Conservation (phyloP, 345 rosid species). For the Salix caprea region DNA sequence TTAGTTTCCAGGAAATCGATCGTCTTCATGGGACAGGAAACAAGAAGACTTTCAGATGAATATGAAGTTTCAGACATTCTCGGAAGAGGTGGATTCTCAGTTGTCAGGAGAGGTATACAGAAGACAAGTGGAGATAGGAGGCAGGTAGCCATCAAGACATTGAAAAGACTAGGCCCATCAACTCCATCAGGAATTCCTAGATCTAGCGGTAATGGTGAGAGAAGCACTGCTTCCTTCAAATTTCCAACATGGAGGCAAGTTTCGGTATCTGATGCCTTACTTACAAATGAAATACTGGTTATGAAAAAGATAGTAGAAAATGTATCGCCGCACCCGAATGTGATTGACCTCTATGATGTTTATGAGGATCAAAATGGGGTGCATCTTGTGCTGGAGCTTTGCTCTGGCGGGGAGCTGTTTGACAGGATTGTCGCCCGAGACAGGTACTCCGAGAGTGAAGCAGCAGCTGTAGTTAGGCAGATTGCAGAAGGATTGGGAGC, state of each 20-base stretch:
- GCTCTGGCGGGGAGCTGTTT: conserved; percentile 58
- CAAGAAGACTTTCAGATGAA: conserved; percentile 43
- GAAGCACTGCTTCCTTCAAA: conserved; percentile 18
- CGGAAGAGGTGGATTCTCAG: conserved; percentile 66
- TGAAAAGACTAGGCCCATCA: conserved; percentile 36
- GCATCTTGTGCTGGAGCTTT: conserved; percentile 58
- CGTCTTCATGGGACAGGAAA: conserved; percentile 44
- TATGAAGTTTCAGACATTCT: conserved; percentile 47
- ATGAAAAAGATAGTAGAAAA: conserved; percentile 60
- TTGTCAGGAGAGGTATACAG: conserved; percentile 48
- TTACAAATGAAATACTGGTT: conserved; percentile 59
- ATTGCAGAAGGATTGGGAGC: conserved; percentile 50
- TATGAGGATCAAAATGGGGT: conserved; percentile 58
- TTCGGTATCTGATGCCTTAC: conserved; percentile 50
- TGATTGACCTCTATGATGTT: conserved; percentile 57
- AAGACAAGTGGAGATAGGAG: conserved; percentile 25
- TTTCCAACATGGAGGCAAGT: conserved; percentile 45
- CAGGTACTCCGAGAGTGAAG: conserved; percentile 40
- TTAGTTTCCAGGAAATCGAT: neutral
- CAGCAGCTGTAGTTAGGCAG: conserved; percentile 54
- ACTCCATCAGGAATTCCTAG: conserved; percentile 12
- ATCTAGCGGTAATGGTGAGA: neutral
- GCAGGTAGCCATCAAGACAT: conserved; percentile 53
- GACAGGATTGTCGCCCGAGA: conserved; percentile 49
- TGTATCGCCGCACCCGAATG: conserved; percentile 60